Conservation (phyloP, 345 rosid genomes). For the Turritis glabra region DNA sequence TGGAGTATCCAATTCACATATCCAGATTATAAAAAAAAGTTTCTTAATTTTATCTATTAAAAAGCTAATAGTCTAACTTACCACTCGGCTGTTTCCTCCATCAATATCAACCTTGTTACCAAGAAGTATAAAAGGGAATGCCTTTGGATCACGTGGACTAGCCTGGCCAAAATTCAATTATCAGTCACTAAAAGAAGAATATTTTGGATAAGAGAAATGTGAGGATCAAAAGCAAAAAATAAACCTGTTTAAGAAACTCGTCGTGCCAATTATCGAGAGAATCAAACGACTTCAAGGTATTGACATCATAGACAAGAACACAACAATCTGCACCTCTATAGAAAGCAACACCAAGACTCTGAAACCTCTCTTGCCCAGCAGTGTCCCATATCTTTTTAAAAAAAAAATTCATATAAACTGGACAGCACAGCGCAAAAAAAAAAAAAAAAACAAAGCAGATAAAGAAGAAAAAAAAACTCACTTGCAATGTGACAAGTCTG, state of each 20-base stretch:
- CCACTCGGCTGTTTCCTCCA: constrained; percentile 99
- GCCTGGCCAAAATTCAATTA: constrained; percentile 49
- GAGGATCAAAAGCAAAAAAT: background rate
- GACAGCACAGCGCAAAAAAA: background rate
- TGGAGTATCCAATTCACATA: background rate
- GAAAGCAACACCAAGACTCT: constrained; percentile 89
- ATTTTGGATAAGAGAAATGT: background rate
- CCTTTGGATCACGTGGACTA: constrained; percentile 69
- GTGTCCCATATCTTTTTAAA: constrained; percentile 78
- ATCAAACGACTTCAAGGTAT: constrained; percentile 73
- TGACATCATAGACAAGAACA: constrained; percentile 85
- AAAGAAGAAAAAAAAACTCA: constrained; percentile 28
- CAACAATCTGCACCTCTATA: constrained; percentile 95
- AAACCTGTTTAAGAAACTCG: constrained; percentile 81
- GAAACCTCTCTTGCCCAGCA: constrained; percentile 90
- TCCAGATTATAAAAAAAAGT: background rate
- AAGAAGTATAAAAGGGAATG: constrained; percentile 82
- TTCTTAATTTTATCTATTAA: background rate
- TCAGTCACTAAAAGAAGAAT: background rate
- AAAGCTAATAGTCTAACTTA: constrained; percentile 36
- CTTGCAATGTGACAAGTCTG: constrained; percentile 81
- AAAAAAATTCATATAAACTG: background rate
- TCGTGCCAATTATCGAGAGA: constrained; percentile 84
- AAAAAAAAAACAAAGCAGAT: background rate
- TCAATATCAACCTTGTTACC: constrained; percentile 98